These are phyloP conservation scores for Dictyostelium brefeldianum DNA, from an alignment of 78 protist species.

Conservation along the genomic window DNA sequence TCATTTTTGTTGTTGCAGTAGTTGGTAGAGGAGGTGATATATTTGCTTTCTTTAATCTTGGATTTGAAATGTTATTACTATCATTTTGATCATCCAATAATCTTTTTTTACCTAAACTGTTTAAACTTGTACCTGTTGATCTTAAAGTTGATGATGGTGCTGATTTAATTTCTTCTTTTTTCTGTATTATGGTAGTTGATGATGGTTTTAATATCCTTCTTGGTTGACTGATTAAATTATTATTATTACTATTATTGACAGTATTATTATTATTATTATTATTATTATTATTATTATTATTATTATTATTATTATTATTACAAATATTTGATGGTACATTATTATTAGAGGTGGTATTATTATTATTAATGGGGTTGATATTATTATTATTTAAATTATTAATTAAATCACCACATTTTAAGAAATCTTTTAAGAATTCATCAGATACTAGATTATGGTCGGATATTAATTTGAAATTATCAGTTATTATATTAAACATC, in stretches of 20 bases:
- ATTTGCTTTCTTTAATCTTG: constrained; percentile 7
- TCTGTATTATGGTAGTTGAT: not conserved
- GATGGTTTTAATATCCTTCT: not conserved
- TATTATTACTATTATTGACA: not conserved
- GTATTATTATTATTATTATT: not conserved
- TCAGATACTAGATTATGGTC: constrained; percentile 33
- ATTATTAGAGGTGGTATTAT: not conserved
- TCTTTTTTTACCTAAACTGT: constrained; percentile 11
- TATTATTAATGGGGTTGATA: constrained; percentile 2
- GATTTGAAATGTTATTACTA: constrained; percentile 2
- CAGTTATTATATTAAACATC: constrained; percentile 22
- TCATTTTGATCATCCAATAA: not conserved
- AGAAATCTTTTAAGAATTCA: constrained; percentile 28
- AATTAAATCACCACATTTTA: constrained; percentile 13
- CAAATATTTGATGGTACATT: not conserved
- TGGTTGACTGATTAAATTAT: not conserved
- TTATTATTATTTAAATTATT: constrained; percentile 17
- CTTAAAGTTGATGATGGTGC: not conserved
- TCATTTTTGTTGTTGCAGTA: not conserved
- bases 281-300: not conserved
- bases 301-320: constrained; percentile 1
- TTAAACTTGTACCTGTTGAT: not conserved
- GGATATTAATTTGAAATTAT: constrained; percentile 11
- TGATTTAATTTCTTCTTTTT: not conserved
- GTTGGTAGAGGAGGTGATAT: not conserved